Evolutionary conservation across 78 protist species (phyloP).

Genomic region (Emiliania huxleyi): DNA sequence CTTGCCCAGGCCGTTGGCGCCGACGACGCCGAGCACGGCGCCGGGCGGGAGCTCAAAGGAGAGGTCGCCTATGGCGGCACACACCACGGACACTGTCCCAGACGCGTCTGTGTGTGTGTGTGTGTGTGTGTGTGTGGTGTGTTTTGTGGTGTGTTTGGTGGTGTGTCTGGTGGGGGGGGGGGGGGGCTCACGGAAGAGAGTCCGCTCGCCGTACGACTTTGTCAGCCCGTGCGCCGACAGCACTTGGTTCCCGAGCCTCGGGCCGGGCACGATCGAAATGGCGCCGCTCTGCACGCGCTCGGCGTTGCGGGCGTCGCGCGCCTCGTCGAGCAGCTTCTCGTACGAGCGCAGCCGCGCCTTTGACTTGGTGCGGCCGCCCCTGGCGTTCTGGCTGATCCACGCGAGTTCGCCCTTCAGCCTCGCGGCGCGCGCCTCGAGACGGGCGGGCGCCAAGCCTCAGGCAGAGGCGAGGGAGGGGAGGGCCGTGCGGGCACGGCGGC

Average conservation of each 20-base stretch:
- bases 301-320: neutral
- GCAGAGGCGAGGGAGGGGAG: too few relatives aligned
- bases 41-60: neutral
- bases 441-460: too few relatives aligned
- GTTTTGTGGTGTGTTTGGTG: too few relatives aligned
- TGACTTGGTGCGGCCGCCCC: neutral
- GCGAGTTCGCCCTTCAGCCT: neutral
- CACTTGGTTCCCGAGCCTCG: neutral
- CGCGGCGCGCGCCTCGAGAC: neutral
- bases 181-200: neutral
- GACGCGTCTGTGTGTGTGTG: too few relatives aligned
- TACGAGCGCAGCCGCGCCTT: neutral
- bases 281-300: neutral
- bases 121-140: too few relatives aligned
- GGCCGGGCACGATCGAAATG: neutral
- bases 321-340: neutral
- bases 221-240: neutral
- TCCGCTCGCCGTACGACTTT: constrained; percentile 1
- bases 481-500: too few relatives aligned
- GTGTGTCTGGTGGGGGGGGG: too few relatives aligned
- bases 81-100: too few relatives aligned
- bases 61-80: too few relatives aligned
- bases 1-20: constrained; percentile 70
- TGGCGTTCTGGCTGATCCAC: neutral
- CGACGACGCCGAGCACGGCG: constrained; percentile 51